A percentile compares a stretch with the other conserved stretches of the same genome.
Evolutionary conservation across 192 early-diverging fungal species (phyloP).

Genomic region (Jimgerdemannia lactiflua): DNA sequence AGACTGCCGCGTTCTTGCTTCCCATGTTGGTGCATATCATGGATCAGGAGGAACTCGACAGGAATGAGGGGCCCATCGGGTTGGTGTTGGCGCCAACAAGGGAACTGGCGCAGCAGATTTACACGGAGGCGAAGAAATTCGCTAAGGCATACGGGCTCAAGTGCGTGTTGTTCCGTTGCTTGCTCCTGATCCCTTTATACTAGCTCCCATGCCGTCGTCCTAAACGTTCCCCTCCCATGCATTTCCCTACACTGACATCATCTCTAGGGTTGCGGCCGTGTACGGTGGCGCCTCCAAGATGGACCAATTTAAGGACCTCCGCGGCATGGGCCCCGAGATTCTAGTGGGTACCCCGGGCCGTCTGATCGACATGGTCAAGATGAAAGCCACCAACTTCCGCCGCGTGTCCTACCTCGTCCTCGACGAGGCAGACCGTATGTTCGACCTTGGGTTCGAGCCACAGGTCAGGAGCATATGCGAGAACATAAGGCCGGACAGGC

Average conservation of each 20-base stretch:
- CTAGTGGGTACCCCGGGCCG: slow-evolving; percentile 83
- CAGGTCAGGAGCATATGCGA: slow-evolving; percentile 54
- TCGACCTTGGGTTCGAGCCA: slow-evolving; percentile 82
- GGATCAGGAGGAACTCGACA: slow-evolving; percentile 73
- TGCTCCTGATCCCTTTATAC: neutral
- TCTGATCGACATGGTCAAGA: slow-evolving; percentile 85
- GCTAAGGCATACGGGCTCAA: slow-evolving; percentile 70
- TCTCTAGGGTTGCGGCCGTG: slow-evolving; percentile 55
- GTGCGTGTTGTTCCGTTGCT: slow-evolving; percentile 16
- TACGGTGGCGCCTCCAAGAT: slow-evolving; percentile 82
- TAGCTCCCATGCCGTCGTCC: neutral
- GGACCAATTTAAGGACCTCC: slow-evolving; percentile 82
- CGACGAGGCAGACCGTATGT: slow-evolving; percentile 97
- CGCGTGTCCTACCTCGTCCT: slow-evolving; percentile 86
- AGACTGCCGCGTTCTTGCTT: slow-evolving; percentile 80
- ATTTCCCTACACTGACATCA: neutral
- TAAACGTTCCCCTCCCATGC: neutral
- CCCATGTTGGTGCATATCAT: slow-evolving; percentile 86
- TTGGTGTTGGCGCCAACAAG: slow-evolving; percentile 76
- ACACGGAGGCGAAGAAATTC: slow-evolving; percentile 75
- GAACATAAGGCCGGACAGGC: slow-evolving; percentile 77
- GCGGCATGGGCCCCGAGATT: slow-evolving; percentile 66
- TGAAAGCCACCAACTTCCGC: slow-evolving; percentile 80
- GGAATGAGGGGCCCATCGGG: slow-evolving; percentile 81
- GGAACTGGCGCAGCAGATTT: slow-evolving; percentile 79